Percentiles rank a stretch among this genome's conserved stretches.
Evolutionary conservation across 176 grass and related monocot genomes (phyloP).

Genomic region (Thinopyrum elongatum): DNA sequence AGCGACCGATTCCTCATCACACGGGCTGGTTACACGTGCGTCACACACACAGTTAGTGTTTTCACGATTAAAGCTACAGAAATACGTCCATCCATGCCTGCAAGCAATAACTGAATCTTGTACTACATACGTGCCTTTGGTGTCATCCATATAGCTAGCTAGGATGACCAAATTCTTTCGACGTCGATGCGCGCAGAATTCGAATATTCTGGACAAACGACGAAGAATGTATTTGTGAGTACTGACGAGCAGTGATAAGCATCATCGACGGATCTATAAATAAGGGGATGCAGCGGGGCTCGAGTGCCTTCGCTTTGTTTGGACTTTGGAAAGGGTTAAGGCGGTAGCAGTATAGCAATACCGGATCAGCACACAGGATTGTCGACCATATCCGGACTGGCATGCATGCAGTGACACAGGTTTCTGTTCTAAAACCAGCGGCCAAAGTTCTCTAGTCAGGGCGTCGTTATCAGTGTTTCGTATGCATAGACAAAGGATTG

Average conservation of each 20-base stretch:
- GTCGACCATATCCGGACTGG: background rate
- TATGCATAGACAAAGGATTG: no score
- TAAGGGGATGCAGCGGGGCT: background rate
- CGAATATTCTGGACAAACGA: background rate
- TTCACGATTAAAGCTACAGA: background rate
- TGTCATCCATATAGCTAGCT: slow-evolving; percentile 46
- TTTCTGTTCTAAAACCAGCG: background rate
- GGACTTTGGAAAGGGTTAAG: no score
- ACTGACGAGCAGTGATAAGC: background rate
- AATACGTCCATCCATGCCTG: background rate
- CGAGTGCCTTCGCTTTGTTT: background rate
- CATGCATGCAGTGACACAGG: background rate
- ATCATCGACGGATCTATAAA: background rate
- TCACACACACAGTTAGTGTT: background rate
- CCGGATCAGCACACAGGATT: slow-evolving; percentile 24
- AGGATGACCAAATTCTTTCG: background rate
- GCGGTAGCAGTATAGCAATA: background rate
- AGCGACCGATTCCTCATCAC: slow-evolving; percentile 62
- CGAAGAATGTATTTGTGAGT: background rate
- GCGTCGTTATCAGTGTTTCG: background rate
- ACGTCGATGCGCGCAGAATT: background rate
- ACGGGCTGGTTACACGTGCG: slow-evolving; percentile 26
- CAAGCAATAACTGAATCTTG: background rate
- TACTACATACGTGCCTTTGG: slow-evolving; percentile 21
- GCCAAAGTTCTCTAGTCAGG: no score